Evolutionary conservation across 2,329 filamentous ascomycete genomes (phyloP), one percentile per base, ranked within the genome.

Genomic region (Dothistroma septosporum): DNA sequence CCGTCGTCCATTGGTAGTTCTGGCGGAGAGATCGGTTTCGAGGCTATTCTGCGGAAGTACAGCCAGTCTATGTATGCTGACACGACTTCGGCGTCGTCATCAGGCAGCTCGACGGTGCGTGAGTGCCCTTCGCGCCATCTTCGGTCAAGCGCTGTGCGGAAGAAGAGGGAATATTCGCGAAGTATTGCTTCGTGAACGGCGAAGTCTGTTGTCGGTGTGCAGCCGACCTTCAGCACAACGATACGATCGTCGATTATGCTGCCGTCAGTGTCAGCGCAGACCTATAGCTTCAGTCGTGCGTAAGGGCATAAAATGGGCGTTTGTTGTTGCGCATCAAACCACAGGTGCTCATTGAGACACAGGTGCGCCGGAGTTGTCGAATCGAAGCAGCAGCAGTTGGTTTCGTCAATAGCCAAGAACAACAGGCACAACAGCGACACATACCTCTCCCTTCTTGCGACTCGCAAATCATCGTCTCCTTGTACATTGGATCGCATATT

Each of bases 1-100:
- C 63, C 65, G 44, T 67, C 65, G 48, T 67, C 65, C 55, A 65
- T 61, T 0, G 65, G 63, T 16, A 67, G 49, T n/a, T 60, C 58
- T 14, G 63, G 65, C 22, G 65, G 65, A 4, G 61, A 55, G 4
- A 61, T 14, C 22, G 63, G 64, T 32, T 60, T 66, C 10, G 62
- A 65, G n/a, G 64, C 62, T 14, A 66, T 61, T 28, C 52, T 60
- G 35, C 57, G 50, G 53, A 66, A 66, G 53, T 65, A 69, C 11
- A 66, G 61, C 66, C 66, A 69, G 28, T 68, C 33, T 3, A 64
- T 46, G 48, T 64, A 69, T 7, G 61, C 60, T 19, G 57, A 58
- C 32, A 66, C 61, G 2, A 68, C 61, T 8, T 62, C 62, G 22
- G 32, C 24, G 14, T 60, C 54, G 49, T 66, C 66, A 32, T 61